Conservation (phyloP, 2,329 filamentous ascomycete genomes). For the Alternaria postmessia region DNA sequence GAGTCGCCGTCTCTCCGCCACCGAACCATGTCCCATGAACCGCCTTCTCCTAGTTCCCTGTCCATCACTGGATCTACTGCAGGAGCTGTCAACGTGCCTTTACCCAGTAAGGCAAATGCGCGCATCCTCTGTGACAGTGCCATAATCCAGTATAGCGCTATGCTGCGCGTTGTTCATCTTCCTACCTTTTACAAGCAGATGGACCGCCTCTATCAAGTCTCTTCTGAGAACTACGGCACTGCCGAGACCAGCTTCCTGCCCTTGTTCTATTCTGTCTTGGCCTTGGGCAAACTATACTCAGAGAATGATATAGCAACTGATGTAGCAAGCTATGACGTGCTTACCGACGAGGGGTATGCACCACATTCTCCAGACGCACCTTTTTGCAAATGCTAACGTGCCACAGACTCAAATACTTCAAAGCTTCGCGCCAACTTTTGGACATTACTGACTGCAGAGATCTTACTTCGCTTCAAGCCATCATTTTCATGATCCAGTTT, state of each 20-base stretch:
- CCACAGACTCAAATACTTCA: constrained; percentile 58
- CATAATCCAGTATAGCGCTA: constrained; percentile 67
- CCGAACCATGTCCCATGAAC: constrained; percentile 63
- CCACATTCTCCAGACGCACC: neutral
- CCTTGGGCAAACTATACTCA: constrained; percentile 58
- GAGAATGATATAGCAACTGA: constrained; percentile 50
- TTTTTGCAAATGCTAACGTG: constrained; percentile 22
- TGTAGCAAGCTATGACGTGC: constrained; percentile 54
- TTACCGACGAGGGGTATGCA: constrained; percentile 57
- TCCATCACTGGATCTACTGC: constrained; percentile 64
- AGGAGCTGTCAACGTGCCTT: constrained; percentile 58
- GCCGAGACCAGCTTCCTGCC: constrained; percentile 59
- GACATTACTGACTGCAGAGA: constrained; percentile 63
- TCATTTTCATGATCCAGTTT: constrained; percentile 63
- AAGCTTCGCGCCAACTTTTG: constrained; percentile 57
- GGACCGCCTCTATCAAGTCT: constrained; percentile 77
- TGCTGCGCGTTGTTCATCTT: constrained; percentile 78
- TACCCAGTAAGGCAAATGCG: constrained; percentile 71
- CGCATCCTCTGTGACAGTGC: constrained; percentile 66
- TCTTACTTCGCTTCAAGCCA: constrained; percentile 59
- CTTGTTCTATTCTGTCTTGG: constrained; percentile 58
- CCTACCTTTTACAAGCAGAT: constrained; percentile 82
- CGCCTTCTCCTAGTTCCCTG: constrained; percentile 75
- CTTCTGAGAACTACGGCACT: constrained; percentile 57
- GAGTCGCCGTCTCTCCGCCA: constrained; percentile 65